Percentiles rank a stretch among this genome's conserved stretches.
Evolutionary conservation across 257 asterid species (phyloP).

Genomic region (Capsicum rhomboideum): DNA sequence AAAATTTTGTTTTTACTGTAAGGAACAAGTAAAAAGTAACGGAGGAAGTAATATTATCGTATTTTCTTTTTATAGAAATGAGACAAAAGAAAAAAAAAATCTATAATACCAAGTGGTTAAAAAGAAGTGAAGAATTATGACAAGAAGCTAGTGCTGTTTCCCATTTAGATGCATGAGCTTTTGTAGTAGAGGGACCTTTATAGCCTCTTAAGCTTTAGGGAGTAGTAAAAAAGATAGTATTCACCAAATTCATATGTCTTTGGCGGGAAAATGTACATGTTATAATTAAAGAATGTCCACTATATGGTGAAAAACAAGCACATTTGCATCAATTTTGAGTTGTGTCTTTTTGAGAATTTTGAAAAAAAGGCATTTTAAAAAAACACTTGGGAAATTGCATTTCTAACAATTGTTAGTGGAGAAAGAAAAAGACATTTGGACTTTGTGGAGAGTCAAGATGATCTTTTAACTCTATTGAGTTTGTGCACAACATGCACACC

Average conservation of each 20-base stretch:
- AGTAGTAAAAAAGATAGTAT: neutral
- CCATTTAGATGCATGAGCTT: constrained; percentile 2
- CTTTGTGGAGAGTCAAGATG: constrained; percentile 43
- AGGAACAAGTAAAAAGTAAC: no score
- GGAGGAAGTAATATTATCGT: neutral
- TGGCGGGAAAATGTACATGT: neutral
- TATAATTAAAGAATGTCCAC: neutral
- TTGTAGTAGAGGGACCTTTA: neutral
- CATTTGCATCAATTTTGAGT: neutral
- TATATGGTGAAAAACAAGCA: neutral
- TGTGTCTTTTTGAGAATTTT: neutral
- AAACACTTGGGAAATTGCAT: constrained; percentile 15
- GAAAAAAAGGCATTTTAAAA: neutral
- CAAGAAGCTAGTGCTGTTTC: neutral
- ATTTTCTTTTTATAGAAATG: neutral
- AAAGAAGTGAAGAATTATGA: neutral
- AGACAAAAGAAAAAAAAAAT: neutral
- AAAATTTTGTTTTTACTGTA: no score
- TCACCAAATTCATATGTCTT: neutral
- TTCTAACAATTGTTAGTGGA: constrained; percentile 24
- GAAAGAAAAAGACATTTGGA: constrained; percentile 39
- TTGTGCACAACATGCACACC: constrained; percentile 28
- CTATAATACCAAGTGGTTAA: neutral
- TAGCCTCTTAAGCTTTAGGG: neutral
- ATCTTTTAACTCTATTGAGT: constrained; percentile 23